Conservation (phyloP, 768 basidiomycete genomes). For the Amanita subjunquillea region DNA sequence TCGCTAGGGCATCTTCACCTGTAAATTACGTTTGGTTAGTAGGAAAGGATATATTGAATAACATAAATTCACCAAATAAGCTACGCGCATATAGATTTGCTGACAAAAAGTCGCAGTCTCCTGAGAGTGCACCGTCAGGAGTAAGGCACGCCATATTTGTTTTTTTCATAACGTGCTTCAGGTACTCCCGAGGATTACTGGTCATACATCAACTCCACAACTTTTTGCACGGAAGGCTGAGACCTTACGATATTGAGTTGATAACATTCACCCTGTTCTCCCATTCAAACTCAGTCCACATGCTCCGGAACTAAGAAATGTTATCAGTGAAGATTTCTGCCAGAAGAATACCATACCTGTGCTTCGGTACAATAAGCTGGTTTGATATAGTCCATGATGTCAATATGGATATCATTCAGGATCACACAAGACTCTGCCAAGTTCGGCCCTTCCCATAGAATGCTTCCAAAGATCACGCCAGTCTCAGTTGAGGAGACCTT, state of each 20-base stretch:
- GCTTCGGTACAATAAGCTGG: constrained; percentile 93
- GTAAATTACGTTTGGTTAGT: background rate
- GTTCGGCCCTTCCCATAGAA: constrained; percentile 88
- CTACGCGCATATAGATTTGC: constrained; percentile 96
- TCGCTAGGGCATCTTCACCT: constrained; percentile 96
- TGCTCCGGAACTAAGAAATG: constrained; percentile 70
- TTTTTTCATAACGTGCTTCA: constrained; percentile 89
- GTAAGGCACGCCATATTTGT: constrained; percentile 98
- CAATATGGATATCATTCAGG: constrained; percentile 93
- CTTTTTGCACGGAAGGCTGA: background rate
- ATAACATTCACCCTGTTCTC: constrained; percentile 97
- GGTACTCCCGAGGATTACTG: constrained; percentile 81
- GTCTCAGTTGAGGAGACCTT: constrained; percentile 98
- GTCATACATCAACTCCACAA: too few species aligned
- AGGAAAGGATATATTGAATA: background rate
- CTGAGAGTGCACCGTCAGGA: constrained; percentile 87
- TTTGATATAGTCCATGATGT: constrained; percentile 98
- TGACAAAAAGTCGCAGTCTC: constrained; percentile 94
- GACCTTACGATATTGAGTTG: constrained; percentile 62
- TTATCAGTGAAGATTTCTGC: background rate
- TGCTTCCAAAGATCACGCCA: constrained; percentile 96
- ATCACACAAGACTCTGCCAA: constrained; percentile 89
- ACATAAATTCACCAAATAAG: constrained; percentile 66
- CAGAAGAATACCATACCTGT: constrained; percentile 41
- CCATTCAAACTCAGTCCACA: constrained; percentile 99